phyloP scores from a whole-genome alignment of 1,139 yeast genomes.

The Hemisphaericaspora subhashii region DNA sequence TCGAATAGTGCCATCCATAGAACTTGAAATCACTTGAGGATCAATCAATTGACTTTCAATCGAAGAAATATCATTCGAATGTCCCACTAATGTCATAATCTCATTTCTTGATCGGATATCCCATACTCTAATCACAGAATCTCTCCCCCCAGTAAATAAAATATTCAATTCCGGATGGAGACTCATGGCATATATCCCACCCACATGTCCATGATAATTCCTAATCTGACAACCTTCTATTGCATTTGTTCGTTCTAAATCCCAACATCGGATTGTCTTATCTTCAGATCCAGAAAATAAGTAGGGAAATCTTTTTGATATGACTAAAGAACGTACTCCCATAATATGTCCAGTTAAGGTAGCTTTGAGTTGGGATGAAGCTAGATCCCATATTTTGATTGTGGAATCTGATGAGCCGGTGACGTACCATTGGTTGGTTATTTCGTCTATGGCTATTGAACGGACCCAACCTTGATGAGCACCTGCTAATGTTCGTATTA shows the following conservation, averaged over 20 bases:
- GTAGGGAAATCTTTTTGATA: slow-evolving; percentile 79
- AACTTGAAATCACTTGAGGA: slow-evolving; percentile 83
- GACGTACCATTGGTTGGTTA: slow-evolving; percentile 83
- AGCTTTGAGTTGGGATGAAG: slow-evolving; percentile 64
- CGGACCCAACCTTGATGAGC: slow-evolving; percentile 97
- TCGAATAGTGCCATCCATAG: slow-evolving; percentile 82
- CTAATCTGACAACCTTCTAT: slow-evolving; percentile 56
- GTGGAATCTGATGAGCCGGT: slow-evolving; percentile 90
- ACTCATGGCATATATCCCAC: slow-evolving; percentile 82
- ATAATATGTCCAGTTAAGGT: slow-evolving; percentile 89
- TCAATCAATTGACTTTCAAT: slow-evolving; percentile 69
- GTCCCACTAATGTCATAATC: slow-evolving; percentile 80
- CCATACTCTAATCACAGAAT: slow-evolving; percentile 87
- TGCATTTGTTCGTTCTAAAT: slow-evolving; percentile 79
- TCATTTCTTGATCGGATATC: slow-evolving; percentile 82
- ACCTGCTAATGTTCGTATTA: slow-evolving; percentile 66
- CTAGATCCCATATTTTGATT: slow-evolving; percentile 90
- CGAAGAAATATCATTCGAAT: slow-evolving; percentile 69
- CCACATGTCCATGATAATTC: slow-evolving; percentile 91
- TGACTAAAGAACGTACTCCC: slow-evolving; percentile 77
- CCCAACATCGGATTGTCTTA: slow-evolving; percentile 96
- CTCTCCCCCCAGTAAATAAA: slow-evolving; percentile 89
- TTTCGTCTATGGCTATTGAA: slow-evolving; percentile 74
- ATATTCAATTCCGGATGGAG: slow-evolving; percentile 86
- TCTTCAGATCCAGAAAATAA: slow-evolving; percentile 93